Conservation (phyloP, 164 flowering plant species). For the Vitis vinifera region DNA sequence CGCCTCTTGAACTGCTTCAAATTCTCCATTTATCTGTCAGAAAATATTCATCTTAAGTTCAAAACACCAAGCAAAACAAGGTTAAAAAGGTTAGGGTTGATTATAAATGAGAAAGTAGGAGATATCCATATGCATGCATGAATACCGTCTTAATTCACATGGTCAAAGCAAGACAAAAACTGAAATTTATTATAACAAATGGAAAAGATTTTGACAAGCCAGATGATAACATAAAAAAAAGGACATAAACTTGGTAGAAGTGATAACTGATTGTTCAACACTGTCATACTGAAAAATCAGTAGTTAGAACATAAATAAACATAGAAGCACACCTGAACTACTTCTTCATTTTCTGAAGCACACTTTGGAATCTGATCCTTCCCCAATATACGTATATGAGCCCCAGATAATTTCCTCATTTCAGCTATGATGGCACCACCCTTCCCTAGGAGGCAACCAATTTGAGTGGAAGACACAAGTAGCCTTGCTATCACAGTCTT, state of each 20-base stretch:
- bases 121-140: not conserved
- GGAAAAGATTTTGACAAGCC: no score
- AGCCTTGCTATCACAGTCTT: constrained; percentile 51
- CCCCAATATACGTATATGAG: constrained; percentile 79
- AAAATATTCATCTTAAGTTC: not conserved
- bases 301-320: not conserved
- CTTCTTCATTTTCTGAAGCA: constrained; percentile 83
- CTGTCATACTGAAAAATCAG: not conserved
- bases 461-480: constrained; percentile 77
- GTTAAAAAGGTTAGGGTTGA: not conserved
- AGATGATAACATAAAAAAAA: no score
- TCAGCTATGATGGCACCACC: constrained; percentile 88
- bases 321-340: constrained; percentile 66
- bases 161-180: not conserved
- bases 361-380: constrained; percentile 79
- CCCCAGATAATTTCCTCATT: constrained; percentile 83
- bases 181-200: no score
- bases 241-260: no score
- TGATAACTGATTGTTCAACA: not conserved
- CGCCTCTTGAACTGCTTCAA: constrained; percentile 86
- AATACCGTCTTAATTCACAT: not conserved
- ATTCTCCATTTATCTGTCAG: constrained; percentile 75
- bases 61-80: not conserved
- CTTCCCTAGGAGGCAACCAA: constrained; percentile 90
- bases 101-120: not conserved